Percentiles rank a stretch among this genome's conserved stretches.
These are phyloP conservation scores for Lathyrus sativus DNA, from an alignment of 306 rosid genomes.

Conservation along the genomic window DNA sequence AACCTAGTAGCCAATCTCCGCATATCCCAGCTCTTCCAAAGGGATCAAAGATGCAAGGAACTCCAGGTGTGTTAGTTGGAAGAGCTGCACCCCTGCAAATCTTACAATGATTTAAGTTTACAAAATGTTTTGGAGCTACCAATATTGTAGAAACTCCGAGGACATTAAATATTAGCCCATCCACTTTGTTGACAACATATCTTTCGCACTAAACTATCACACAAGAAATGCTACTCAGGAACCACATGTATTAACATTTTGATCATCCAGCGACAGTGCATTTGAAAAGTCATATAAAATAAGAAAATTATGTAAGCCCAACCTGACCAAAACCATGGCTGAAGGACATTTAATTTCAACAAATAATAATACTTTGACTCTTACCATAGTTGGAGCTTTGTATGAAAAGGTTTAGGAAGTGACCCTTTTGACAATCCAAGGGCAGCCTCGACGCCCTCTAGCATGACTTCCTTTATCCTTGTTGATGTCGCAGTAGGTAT, in stretches of 20 bases:
- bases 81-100: slow-evolving; percentile 94
- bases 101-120: background rate
- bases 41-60: slow-evolving; percentile 93
- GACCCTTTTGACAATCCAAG: slow-evolving; percentile 73
- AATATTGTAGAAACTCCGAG: background rate
- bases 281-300: slow-evolving; percentile 21
- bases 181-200: slow-evolving; percentile 18
- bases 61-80: slow-evolving; percentile 75
- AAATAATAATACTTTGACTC: slow-evolving; percentile 25
- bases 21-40: slow-evolving; percentile 88
- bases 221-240: slow-evolving; percentile 13
- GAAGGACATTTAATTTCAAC: slow-evolving; percentile 30
- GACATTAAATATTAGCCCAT: background rate
- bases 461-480: slow-evolving; percentile 72
- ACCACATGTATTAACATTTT: slow-evolving; percentile 12
- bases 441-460: slow-evolving; percentile 81
- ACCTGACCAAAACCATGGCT: slow-evolving; percentile 13
- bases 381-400: slow-evolving; percentile 84
- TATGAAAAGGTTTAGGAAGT: slow-evolving; percentile 64
- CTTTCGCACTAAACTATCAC: slow-evolving; percentile 11
- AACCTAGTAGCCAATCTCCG: slow-evolving; percentile 95
- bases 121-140: background rate
- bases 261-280: background rate
- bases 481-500: slow-evolving; percentile 73
- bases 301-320: slow-evolving; percentile 17